phyloP scores from a whole-genome alignment of 306 rosid species.

The Citrullus mucosospermus region DNA sequence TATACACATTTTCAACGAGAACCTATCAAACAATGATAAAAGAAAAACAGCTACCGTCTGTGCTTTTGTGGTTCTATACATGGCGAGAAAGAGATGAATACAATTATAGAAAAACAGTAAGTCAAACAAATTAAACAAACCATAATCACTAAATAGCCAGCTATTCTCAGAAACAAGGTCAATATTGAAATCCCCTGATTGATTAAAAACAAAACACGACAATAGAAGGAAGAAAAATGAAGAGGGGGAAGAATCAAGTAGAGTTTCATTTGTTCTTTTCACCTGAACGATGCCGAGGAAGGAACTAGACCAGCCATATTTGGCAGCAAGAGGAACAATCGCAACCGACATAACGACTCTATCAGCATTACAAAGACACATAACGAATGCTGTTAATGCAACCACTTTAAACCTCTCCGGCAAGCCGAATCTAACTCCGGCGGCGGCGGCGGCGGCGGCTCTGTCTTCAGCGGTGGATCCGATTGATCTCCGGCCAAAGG shows the following conservation, averaged over 20 bases:
- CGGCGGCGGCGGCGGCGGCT: neutral
- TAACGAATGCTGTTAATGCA: constrained; percentile 55
- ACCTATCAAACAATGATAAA: neutral
- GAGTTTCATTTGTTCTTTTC: neutral
- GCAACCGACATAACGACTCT: constrained; percentile 97
- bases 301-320: constrained; percentile 71
- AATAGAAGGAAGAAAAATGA: neutral
- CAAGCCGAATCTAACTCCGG: neutral
- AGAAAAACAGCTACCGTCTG: neutral
- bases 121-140: neutral
- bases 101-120: neutral
- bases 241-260: neutral
- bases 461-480: neutral
- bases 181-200: neutral
- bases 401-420: constrained; percentile 85
- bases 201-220: neutral
- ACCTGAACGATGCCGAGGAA: constrained; percentile 94
- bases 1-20: neutral
- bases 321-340: constrained; percentile 69
- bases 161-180: neutral
- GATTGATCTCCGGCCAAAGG: neutral
- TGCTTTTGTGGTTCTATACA: neutral
- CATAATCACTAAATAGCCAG: neutral
- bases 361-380: constrained; percentile 89
- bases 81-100: neutral